Base-by-base conservation (phyloP, 1,284 basidiomycete species). In the Boletellus deceptivus region DNA sequence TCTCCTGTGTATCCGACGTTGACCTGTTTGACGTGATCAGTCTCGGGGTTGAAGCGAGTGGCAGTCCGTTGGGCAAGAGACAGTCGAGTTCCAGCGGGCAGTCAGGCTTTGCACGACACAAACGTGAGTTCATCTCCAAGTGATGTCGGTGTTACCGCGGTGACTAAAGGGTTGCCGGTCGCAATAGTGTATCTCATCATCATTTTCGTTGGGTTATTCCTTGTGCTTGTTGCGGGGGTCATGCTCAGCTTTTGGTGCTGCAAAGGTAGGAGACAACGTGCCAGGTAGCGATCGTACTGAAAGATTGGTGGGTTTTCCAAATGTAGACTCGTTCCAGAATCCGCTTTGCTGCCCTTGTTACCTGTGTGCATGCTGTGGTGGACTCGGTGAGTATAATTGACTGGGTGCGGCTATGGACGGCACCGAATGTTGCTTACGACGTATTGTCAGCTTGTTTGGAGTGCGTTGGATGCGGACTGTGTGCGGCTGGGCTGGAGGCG, bases 341-440 rank as follows among this genome's bases (percentile, higher is more conserved):
- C 81, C 81, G 1, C 66, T 77, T 0, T 84, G 82, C 56, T 83
- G 80, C 56, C 82, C 82, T 1, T 84, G 82, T 58, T 84, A 84
- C 61, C 70, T 82, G 6, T 84, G 82, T 54, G 82, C 82, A 3
- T 84, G 80, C 64, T 84, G 82, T 52, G 82, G 82, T 52, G 82
- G 82, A 36, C 71, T 84, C 18, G 78, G 82, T 82, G 57, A 57
- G 77, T n/a, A n/a, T n/a, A n/a, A n/a, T 70, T 18, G 8, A 25
- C 8, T 8, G 25, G 41, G 47, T 36, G 5, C 13, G 4, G 35
- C 44, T 45, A 18, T 24, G 16, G 37, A 11, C 34, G 20, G 45
- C 22, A 25, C 38, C 11, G 39, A 38, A 38, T 44, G 36, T 20
- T 38, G 14, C 43, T 60, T 52, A 55, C 35, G 11, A n/a, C 49